Percentiles rank a stretch among this genome's conserved stretches.
Conservation (phyloP, 805 yeast genomes). For the Saccharomycopsis vini region DNA sequence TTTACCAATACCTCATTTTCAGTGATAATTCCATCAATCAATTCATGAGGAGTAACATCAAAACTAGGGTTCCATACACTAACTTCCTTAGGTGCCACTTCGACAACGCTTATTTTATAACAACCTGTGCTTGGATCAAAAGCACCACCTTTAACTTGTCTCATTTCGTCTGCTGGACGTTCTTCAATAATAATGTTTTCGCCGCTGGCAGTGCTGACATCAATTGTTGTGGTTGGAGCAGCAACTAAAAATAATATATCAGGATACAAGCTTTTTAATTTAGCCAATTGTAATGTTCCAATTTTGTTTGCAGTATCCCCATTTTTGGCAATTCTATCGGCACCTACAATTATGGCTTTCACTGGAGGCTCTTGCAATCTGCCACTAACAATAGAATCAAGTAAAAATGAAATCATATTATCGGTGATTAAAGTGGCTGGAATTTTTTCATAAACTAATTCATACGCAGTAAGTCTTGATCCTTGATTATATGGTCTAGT, state of each 20-base stretch:
- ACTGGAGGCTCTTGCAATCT: conserved; percentile 43
- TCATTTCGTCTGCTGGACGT: conserved; percentile 73
- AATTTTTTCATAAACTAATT: conserved; percentile 72
- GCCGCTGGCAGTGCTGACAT: conserved; percentile 55
- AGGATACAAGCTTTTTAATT: conserved; percentile 53
- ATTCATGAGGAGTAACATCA: conserved; percentile 79
- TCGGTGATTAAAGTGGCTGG: conserved; percentile 89
- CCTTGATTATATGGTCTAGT: conserved; percentile 98
- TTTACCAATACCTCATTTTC: conserved; percentile 58
- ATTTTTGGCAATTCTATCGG: conserved; percentile 85
- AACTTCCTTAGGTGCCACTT: conserved; percentile 78
- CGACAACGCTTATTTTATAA: conserved; percentile 38
- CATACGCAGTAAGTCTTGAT: conserved; percentile 85
- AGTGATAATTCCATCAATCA: conserved; percentile 85
- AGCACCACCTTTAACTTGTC: conserved; percentile 71
- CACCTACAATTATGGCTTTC: conserved; percentile 85
- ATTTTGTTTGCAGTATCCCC: conserved; percentile 97
- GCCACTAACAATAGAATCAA: conserved; percentile 32
- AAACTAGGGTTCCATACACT: conserved; percentile 95
- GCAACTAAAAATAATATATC: conserved; percentile 84
- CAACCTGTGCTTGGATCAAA: conserved; percentile 22
- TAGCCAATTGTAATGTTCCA: conserved; percentile 85
- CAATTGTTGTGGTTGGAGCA: conserved; percentile 91
- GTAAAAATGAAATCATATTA: conserved; percentile 78
- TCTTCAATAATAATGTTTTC: conserved; percentile 77